Base-by-base conservation (phyloP, 371 early-diverging fungal genomes). In the Rhizopus sp. region DNA sequence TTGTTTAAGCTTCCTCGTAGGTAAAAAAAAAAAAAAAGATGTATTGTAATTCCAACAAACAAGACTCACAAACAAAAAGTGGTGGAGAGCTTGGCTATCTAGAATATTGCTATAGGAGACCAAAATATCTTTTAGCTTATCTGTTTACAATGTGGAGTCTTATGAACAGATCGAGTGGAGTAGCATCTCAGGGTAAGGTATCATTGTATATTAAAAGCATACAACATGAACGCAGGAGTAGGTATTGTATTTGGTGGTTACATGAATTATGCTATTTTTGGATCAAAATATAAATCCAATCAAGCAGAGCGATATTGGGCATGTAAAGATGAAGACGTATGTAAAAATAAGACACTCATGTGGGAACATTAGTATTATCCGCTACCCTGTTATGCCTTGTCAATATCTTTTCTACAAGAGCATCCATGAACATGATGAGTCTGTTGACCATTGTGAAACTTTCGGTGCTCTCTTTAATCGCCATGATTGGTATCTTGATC, bases 21-120 rank as follows among this genome's bases (percentile, higher is more conserved):
- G 75, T 72, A 64, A 40, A 46, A 16, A 6, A 16, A 7, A 23
- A 13, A 41, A 42, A 40, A 12, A 52, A 40, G 3, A 39, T n/a
- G n/a, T n/a, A n/a, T n/a, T n/a, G n/a, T n/a, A n/a, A n/a, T n/a
- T n/a, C n/a, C n/a, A n/a, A n/a, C n/a, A n/a, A n/a, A n/a, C n/a
- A 13, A 30, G 12, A 33, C 12, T 9, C 12, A 12, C 38, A 12
- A 7, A 7, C 10, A 42, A 12, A 13, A 55, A 76, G 76, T 64
- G 76, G 76, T 6, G 76, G 76, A n/a, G 76, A 76, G 62, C 62
- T 72, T 16, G 76, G 70, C 1, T 76, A 76, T 46, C 41, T 76
- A 12, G 73, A 72, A 47, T 76, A 70, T 40, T 68, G 68, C 23
- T 76, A 76, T 45, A 53, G 70, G 37, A 66, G 60, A 41, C 76